phyloP scores from a whole-genome alignment of 2,329 filamentous ascomycete genomes.

The Xylariaceae sp. region DNA sequence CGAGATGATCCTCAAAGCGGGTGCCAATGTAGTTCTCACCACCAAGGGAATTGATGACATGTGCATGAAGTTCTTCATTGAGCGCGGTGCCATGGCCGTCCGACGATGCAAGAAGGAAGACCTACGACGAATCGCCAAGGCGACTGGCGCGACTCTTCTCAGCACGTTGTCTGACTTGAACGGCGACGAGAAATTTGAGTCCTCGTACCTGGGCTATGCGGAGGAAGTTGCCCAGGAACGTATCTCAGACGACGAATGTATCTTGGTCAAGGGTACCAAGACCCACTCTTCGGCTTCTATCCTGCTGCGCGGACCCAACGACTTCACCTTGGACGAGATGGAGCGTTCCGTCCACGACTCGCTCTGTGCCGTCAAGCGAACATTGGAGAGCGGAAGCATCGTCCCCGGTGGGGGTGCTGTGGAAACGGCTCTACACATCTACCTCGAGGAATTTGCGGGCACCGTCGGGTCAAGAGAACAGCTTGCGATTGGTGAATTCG shows the following conservation, averaged over 20 bases:
- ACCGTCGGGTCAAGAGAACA: slow-evolving; percentile 97
- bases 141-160: slow-evolving; percentile 88
- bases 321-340: slow-evolving; percentile 98
- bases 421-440: slow-evolving; percentile 98
- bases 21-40: slow-evolving; percentile 92
- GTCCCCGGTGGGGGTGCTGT: slow-evolving; percentile 95
- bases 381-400: slow-evolving; percentile 92
- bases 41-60: slow-evolving; percentile 99
- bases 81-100: slow-evolving; percentile 93
- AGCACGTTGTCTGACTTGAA: slow-evolving; percentile 95
- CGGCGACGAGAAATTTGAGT: slow-evolving; percentile 93
- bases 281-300: slow-evolving; percentile 90
- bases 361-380: slow-evolving; percentile 93
- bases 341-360: slow-evolving; percentile 98
- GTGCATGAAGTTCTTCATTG: slow-evolving; percentile 89
- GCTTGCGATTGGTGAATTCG: slow-evolving; percentile 96
- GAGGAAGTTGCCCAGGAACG: slow-evolving; percentile 98
- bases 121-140: slow-evolving; percentile 89
- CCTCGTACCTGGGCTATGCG: slow-evolving; percentile 82
- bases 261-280: slow-evolving; percentile 94
- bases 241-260: slow-evolving; percentile 98
- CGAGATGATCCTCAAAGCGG: slow-evolving; percentile 96
- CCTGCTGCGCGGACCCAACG: slow-evolving; percentile 92
- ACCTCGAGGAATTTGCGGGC: slow-evolving; percentile 96
- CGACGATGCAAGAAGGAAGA: slow-evolving; percentile 99